Base-by-base conservation (phyloP, 208 protist genomes). In the Crithidia acanthocephali region DNA sequence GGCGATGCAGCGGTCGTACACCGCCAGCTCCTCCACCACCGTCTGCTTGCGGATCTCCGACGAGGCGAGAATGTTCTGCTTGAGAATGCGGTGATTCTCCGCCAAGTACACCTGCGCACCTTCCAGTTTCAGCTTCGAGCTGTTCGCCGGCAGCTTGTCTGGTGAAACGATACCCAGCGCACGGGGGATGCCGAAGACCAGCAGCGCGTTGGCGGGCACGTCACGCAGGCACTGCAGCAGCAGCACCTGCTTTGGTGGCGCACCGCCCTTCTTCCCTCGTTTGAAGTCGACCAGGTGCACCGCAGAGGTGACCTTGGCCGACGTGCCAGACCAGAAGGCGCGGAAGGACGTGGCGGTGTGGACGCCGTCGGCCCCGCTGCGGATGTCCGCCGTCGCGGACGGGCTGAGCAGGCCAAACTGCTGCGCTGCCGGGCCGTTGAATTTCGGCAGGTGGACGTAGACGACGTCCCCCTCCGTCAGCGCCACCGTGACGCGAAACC, bases 51-150 rank as follows among this genome's bases (percentile, higher is more conserved):
- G 86, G 16, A 96, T 74, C 57, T 92, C 88, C 0, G 77, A 79
- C 20, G 72, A 81, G 16, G 79, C 60, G 35, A 91, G 61, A 37
- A 96, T 83, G 16, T 79, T 45, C 66, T 92, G 86, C 75, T 90
- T 90, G 18, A 66, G 52, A 22, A 90, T 85, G 61, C 86, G 86
- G 15, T 82, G 80, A 20, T 72, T 81, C 22, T 85, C 81, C 0
- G 89, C 81, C 67, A 80, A 48, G 18, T 55, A 70, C 5, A 80
- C 51, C 6, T 83, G 40, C 32, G 56, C 70, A 28, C 82, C 92
- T 58, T 94, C 87, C 25, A 96, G 79, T 76, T 94, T 96, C 32
- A 96, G 60, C 77, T 93, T 94, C 13, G 81, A 53, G 16, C 85
- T 86, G 73, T 95, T 94, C 13, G 70, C 79, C 16, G 84, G 66